Base-by-base conservation (phyloP, 208 protist species). In the Trypanosoma melophagium region DNA sequence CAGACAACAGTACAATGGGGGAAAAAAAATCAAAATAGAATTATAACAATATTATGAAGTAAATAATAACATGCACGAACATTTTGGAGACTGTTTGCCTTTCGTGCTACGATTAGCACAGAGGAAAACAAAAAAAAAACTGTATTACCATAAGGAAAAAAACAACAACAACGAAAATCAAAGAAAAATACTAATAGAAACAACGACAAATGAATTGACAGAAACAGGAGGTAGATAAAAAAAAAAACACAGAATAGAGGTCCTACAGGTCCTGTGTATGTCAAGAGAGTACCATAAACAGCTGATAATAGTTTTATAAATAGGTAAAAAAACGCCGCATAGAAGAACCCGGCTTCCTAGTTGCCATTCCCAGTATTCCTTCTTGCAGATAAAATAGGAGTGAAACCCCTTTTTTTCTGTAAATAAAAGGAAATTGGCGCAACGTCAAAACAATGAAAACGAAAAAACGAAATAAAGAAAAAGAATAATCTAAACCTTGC, bases 241-340 rank as follows among this genome's bases (percentile, higher is more conserved):
- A 61, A 52, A 50, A 10, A 40, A 52, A 41, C 12, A 60, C 51
- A 47, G 52, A 74, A 28, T 41, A 50, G 22, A 60, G 24, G 19
- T 28, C 3, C 22, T 22, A 28, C 51, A 56, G 19, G n/a, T 24
- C 52, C 19, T 57, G 52, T n/a, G 17, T 35, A n/a, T 57, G 42
- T 47, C 16, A 17, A 47, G 42, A 14, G 42, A 14, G 9, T 47
- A n/a, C 16, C 10, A n/a, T 47, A 5, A 35, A 35, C 28, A 35
- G 28, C 3, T 54, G 50, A 1, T 24, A n/a, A 54, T 59, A 1
- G 12, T 59, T 59, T 17, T 22, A 17, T 44, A 3, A 68, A 50
- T 21, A 74, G 68, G 10, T 38, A 59, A 16, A 21, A 68, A 52
- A 58, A 56, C 38, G 44, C 16, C 42, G 17, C 38, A 31, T 55